Evolutionary conservation across 371 early-diverging fungal species (phyloP).

Genomic region (Cokeromyces recurvatus): DNA sequence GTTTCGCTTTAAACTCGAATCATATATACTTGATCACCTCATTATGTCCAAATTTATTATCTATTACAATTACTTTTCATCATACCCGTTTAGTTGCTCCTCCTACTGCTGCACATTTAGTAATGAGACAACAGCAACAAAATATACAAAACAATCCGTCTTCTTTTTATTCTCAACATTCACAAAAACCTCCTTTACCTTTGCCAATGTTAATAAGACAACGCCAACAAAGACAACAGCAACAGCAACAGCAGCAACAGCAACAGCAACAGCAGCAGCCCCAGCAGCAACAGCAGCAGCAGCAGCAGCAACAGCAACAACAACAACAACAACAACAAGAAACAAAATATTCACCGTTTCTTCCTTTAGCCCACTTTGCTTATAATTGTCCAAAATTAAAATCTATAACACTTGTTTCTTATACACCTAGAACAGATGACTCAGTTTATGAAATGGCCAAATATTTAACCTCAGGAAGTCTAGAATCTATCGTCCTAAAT

Average conservation of each 20-base stretch:
- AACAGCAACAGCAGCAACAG: constrained; percentile 10
- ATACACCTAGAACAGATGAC: constrained; percentile 43
- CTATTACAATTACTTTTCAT: constrained; percentile 33
- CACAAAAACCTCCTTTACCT: background rate
- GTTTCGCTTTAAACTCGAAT: constrained; percentile 30
- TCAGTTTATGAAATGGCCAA: constrained; percentile 49
- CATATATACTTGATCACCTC: constrained; percentile 33
- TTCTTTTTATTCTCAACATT: background rate
- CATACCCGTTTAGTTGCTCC: constrained; percentile 37
- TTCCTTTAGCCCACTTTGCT: constrained; percentile 42
- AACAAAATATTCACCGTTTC: constrained; percentile 16
- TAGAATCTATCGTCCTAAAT: constrained; percentile 28
- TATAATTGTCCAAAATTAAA: constrained; percentile 37
- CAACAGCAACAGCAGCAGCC: background rate
- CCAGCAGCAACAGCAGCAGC: background rate
- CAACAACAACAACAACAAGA: constrained; percentile 9
- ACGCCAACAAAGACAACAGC: constrained; percentile 5
- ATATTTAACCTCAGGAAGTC: constrained; percentile 26
- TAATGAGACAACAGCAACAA: background rate
- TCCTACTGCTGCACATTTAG: constrained; percentile 4
- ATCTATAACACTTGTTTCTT: constrained; percentile 33
- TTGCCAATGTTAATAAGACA: constrained; percentile 7
- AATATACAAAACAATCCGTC: too few species aligned
- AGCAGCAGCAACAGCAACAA: constrained; percentile 4
- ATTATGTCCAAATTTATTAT: constrained; percentile 35